These are phyloP conservation scores for Inga laurina DNA, from an alignment of 306 rosid genomes.

Conservation along the genomic window DNA sequence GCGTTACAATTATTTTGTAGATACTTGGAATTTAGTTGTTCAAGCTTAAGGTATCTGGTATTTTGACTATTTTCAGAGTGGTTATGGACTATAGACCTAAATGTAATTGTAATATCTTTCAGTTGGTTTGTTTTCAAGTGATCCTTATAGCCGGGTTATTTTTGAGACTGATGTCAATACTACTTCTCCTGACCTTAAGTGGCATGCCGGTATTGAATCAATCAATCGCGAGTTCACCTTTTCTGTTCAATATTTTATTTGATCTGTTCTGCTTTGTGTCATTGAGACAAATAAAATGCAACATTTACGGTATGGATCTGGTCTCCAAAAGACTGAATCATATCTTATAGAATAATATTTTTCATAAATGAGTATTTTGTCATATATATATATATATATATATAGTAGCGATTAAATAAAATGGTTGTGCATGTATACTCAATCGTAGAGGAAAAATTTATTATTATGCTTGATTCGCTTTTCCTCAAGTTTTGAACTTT, in stretches of 20 bases:
- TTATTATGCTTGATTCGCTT: background rate
- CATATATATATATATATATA: too few species aligned
- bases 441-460: too few species aligned
- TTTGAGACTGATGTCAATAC: background rate
- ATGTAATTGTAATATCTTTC: background rate
- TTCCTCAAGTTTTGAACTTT: too few species aligned
- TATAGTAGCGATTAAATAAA: too few species aligned
- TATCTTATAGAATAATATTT: background rate
- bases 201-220: background rate
- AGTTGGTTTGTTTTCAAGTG: conserved; percentile 5
- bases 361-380: background rate
- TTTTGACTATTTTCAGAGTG: background rate
- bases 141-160: background rate
- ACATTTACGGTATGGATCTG: background rate
- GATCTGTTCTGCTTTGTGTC: background rate
- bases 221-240: background rate
- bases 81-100: background rate
- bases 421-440: background rate
- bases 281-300: background rate
- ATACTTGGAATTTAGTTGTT: conserved; percentile 10
- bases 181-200: background rate
- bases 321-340: background rate
- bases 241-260: background rate
- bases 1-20: conserved; percentile 21
- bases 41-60: conserved; percentile 4